phyloP scores from a whole-genome alignment of 768 basidiomycete species.

The Grammothele lineata region DNA sequence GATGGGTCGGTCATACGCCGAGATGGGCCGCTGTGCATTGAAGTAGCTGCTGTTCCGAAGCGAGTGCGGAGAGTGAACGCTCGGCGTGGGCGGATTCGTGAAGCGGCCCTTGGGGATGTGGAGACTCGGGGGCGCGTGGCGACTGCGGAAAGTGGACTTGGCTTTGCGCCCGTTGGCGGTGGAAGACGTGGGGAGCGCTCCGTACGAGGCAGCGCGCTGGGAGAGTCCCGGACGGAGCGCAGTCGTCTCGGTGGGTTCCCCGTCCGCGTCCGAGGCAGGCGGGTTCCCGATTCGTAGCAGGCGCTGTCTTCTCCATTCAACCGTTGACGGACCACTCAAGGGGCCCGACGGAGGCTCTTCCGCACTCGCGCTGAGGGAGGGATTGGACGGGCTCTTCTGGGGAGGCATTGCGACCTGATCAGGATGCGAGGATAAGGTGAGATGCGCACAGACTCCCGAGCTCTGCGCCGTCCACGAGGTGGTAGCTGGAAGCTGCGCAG shows the following conservation, averaged over 20 bases:
- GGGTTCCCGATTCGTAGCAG: slow-evolving; percentile 48
- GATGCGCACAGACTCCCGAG: too few species aligned
- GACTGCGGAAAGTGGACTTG: slow-evolving; percentile 25
- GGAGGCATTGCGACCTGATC: slow-evolving; percentile 15
- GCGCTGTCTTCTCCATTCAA: slow-evolving; percentile 57
- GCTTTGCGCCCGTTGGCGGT: background rate
- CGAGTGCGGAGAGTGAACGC: slow-evolving; percentile 29
- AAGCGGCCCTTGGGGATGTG: slow-evolving; percentile 28
- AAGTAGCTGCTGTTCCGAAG: slow-evolving; percentile 30
- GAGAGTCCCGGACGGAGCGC: slow-evolving; percentile 22
- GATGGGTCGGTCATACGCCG: slow-evolving; percentile 61
- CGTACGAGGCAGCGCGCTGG: slow-evolving; percentile 43
- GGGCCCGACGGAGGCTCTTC: slow-evolving; percentile 29
- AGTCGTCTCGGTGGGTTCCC: slow-evolving; percentile 12
- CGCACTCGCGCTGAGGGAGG: background rate
- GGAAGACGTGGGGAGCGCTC: slow-evolving; percentile 38
- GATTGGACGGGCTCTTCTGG: slow-evolving; percentile 3
- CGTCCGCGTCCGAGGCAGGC: background rate
- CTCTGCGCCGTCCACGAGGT: too few species aligned
- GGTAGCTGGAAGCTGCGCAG: too few species aligned
- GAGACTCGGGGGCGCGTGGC: slow-evolving; percentile 35
- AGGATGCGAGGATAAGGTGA: too few species aligned
- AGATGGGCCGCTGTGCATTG: slow-evolving; percentile 57
- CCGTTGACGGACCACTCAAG: slow-evolving; percentile 48
- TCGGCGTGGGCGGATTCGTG: slow-evolving; percentile 34